Percentiles rank a stretch among this genome's conserved stretches.
These are phyloP conservation scores for Aureobasidium melanogenum DNA, from an alignment of 2,329 filamentous ascomycete genomes.

Conservation along the genomic window DNA sequence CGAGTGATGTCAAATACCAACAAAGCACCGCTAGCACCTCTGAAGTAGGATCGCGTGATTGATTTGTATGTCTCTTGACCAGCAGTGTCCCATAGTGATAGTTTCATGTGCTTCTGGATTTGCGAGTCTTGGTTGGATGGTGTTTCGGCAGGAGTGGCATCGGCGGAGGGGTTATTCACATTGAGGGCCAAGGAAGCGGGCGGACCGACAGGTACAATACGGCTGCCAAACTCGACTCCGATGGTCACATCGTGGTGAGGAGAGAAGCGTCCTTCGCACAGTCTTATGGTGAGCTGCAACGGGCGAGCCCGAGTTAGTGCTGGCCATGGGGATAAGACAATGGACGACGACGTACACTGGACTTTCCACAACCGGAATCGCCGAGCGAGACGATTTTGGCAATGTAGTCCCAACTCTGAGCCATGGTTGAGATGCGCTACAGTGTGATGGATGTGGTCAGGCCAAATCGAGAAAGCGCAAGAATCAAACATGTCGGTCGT, in stretches of 20 bases:
- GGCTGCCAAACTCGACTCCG: constrained; percentile 89
- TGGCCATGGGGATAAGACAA: neutral
- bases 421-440: constrained; percentile 25
- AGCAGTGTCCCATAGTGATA: constrained; percentile 90
- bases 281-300: constrained; percentile 70
- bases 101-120: constrained; percentile 73
- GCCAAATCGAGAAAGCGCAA: neutral
- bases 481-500: neutral
- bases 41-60: constrained; percentile 89
- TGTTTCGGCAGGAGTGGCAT: neutral
- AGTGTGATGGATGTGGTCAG: neutral
- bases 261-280: constrained; percentile 93
- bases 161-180: constrained; percentile 40
- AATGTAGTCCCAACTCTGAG: constrained; percentile 91
- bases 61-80: constrained; percentile 97
- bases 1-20: constrained; percentile 93
- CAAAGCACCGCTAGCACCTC: constrained; percentile 66
- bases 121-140: constrained; percentile 27
- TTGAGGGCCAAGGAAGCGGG: constrained; percentile 56
- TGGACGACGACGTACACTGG: constrained; percentile 44
- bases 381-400: constrained; percentile 97
- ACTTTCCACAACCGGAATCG: constrained; percentile 94
- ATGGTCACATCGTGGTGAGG: constrained; percentile 95
- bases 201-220: constrained; percentile 83
- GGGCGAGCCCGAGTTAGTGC: constrained; percentile 15